Evolutionary conservation across 495 filamentous ascomycete species (phyloP), one percentile per base, ranked within the genome.

Genomic region (Pseudoneurospora amorphoporcata): DNA sequence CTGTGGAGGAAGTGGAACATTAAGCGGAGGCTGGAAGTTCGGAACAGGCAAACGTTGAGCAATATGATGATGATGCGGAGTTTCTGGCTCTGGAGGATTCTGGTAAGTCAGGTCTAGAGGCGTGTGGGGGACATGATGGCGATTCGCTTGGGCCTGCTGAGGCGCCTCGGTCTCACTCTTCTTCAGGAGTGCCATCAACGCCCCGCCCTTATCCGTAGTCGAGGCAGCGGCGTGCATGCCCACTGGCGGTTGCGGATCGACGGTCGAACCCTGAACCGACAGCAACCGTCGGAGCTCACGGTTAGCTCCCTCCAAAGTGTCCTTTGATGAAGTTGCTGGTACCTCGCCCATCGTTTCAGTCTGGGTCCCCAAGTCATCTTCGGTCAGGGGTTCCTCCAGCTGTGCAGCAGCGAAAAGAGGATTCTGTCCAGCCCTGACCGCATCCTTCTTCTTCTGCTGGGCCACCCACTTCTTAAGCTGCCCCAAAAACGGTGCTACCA

Each of bases 401-500:
- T 76, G 45, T 8, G 79, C 80, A 1, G 73, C 76, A 32, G 80
- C 75, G 12, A 78, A 69, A 53, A 81, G 75, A 68, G 80, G 71
- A 71, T 77, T 76, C 68, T 71, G 76, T 17, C 74, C 76, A 47
- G 72, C 75, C 68, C 80, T 83, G 73, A 81, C 81, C 4, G 78
- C 81, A 77, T 92, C 91, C 53, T 86, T 82, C 81, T 88, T 93
- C 84, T 86, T 92, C 84, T 95, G 93, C 77, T 91, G 87, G 14
- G 89, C 81, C 38, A 98, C 94, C 95, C 95, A 99, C 78, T 92
- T 93, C 79, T 94, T 94, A 61, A 99, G 81, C 23, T 87, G 92
- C 41, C 87, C 88, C 73, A 99, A 83, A 78, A 99, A 98, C 1
- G 95, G 94, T 3, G 93, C 94, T 19, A 99, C 95, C 94, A 98